These are phyloP conservation scores for Coemansia javaensis DNA, from an alignment of 192 early-diverging fungal species.

Conservation along the genomic window DNA sequence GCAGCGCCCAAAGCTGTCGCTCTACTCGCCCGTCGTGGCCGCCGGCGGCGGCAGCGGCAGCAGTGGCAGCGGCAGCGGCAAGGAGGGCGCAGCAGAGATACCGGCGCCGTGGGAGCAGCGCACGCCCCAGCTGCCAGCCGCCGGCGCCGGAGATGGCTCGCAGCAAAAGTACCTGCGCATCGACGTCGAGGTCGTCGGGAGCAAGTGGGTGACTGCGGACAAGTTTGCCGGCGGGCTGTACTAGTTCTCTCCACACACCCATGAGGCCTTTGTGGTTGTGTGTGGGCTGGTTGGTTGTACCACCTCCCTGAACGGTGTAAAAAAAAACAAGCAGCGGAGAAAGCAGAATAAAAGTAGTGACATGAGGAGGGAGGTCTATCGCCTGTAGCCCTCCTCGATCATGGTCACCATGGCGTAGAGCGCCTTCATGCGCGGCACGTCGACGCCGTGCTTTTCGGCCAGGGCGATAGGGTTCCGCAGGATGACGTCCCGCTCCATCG, in stretches of 20 bases:
- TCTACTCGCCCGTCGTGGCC: conserved; percentile 40
- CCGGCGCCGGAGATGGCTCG: background rate
- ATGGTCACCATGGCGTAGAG: conserved; percentile 41
- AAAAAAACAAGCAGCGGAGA: no score
- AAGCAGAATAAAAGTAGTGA: no score
- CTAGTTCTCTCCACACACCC: background rate
- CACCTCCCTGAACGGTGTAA: no score
- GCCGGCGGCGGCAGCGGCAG: background rate
- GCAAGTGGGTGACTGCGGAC: conserved; percentile 47
- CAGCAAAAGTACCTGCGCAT: conserved; percentile 60
- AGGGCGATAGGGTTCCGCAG: conserved; percentile 42
- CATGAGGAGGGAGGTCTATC: no score
- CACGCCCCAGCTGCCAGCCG: background rate
- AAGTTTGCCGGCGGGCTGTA: conserved; percentile 45
- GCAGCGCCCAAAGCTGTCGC: conserved; percentile 32
- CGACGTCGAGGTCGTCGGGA: conserved; percentile 69
- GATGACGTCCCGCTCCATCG: conserved; percentile 48
- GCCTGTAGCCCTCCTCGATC: conserved; percentile 32
- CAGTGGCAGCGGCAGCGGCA: no score
- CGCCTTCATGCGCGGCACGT: conserved; percentile 41
- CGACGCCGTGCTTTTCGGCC: conserved; percentile 34
- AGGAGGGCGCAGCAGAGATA: no score
- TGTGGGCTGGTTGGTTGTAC: no score
- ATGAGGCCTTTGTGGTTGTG: no score
- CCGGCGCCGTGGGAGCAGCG: conserved; percentile 44